These are phyloP conservation scores for Marsdenia floribunda DNA, from an alignment of 257 asterid species.

Conservation along the genomic window DNA sequence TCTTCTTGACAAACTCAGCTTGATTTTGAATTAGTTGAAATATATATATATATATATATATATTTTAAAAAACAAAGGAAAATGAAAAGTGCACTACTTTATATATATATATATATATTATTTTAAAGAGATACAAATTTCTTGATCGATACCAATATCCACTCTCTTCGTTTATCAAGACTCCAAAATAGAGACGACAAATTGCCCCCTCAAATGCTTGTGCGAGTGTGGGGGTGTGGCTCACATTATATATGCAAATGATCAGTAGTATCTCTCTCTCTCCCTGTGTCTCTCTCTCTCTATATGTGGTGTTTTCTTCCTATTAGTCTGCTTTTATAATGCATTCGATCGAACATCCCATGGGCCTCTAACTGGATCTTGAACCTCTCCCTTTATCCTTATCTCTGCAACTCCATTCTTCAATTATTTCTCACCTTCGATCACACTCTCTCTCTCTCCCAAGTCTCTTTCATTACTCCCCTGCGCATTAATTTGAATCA, in stretches of 20 bases:
- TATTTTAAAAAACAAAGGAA: background rate
- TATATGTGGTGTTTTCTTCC: background rate
- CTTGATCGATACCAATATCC: background rate
- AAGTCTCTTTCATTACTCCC: slow-evolving; percentile 13
- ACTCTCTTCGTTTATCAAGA: background rate
- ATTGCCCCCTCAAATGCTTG: background rate
- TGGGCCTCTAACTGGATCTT: slow-evolving; percentile 33
- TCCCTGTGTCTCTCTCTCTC: background rate
- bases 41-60: no score
- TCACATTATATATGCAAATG: background rate
- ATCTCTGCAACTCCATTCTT: slow-evolving; percentile 35
- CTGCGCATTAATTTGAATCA: slow-evolving; percentile 7
- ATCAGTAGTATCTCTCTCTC: no score
- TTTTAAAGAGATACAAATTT: background rate
- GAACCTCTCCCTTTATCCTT: slow-evolving; percentile 38
- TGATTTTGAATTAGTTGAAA: no score
- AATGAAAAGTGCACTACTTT: background rate
- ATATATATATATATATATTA: background rate
- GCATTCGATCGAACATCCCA: slow-evolving; percentile 51
- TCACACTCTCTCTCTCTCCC: background rate
- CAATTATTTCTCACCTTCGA: slow-evolving; percentile 31
- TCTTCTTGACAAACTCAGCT: no score
- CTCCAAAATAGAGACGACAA: slow-evolving; percentile 11
- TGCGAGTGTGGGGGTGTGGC: background rate
- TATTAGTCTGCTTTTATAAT: slow-evolving; percentile 25